These are phyloP conservation scores for Spergularia bocconei DNA, from an alignment of 148 eudicot genomes.

Conservation along the genomic window DNA sequence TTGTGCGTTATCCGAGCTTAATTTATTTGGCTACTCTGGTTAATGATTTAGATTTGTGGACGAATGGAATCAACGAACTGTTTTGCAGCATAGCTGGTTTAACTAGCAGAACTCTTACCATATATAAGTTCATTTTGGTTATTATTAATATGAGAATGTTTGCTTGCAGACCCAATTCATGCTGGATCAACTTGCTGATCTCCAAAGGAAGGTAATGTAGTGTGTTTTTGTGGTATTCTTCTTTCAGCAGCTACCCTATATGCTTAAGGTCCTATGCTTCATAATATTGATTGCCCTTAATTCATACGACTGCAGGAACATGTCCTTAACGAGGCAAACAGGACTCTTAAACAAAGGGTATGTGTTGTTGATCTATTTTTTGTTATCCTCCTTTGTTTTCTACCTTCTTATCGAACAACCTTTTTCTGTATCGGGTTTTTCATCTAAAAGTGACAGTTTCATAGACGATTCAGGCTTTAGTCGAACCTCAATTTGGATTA, in stretches of 20 bases:
- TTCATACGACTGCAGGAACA: constrained; percentile 54
- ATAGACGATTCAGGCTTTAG: too few species aligned
- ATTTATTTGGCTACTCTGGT: too few species aligned
- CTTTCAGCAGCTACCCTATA: background rate
- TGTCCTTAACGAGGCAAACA: constrained; percentile 77
- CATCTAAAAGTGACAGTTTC: too few species aligned
- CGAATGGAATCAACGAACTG: too few species aligned
- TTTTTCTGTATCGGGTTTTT: too few species aligned
- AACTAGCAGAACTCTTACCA: background rate
- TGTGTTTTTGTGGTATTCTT: background rate
- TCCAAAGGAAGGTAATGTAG: constrained; percentile 64
- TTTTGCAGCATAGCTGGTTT: too few species aligned
- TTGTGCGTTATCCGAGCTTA: too few species aligned
- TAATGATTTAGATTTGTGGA: too few species aligned
- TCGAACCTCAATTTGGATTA: too few species aligned
- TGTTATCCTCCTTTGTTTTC: too few species aligned
- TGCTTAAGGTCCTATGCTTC: background rate
- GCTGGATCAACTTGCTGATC: constrained; percentile 82
- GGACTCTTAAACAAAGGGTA: constrained; percentile 71
- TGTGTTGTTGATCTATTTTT: background rate
- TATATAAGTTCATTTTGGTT: background rate
- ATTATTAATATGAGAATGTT: background rate
- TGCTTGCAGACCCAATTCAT: constrained; percentile 66
- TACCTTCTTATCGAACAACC: too few species aligned
- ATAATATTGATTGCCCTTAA: background rate